Conservation (phyloP, 768 basidiomycete species). For the Mycena epipterygia region DNA sequence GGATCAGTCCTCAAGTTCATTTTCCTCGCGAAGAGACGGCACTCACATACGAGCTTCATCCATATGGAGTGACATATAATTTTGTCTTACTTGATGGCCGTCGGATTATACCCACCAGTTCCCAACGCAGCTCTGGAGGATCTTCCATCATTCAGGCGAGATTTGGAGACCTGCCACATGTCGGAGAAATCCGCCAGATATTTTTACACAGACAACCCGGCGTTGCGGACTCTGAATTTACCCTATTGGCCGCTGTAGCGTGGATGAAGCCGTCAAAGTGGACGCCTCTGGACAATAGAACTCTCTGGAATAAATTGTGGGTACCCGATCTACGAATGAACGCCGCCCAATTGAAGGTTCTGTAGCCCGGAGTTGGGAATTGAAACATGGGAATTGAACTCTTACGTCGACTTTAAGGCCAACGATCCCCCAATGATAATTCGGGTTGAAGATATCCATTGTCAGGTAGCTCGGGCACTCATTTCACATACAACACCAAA, state of each 20-base stretch:
- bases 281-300: constrained; percentile 10
- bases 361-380: constrained; percentile 40
- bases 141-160: constrained; percentile 33
- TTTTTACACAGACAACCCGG: constrained; percentile 36
- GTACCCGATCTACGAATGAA: neutral
- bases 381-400: constrained; percentile 30
- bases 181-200: constrained; percentile 32
- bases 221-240: neutral
- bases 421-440: constrained; percentile 32
- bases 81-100: constrained; percentile 36
- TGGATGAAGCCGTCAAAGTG: constrained; percentile 7
- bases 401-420: constrained; percentile 3
- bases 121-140: constrained; percentile 8
- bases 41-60: neutral
- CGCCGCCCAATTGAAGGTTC: neutral
- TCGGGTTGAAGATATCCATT: constrained; percentile 31
- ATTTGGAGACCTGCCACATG: neutral
- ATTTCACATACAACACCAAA: constrained; percentile 20
- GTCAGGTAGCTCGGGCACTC: constrained; percentile 32
- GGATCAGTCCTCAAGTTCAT: neutral
- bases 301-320: constrained; percentile 38
- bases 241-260: neutral
- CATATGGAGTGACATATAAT: neutral
- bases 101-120: constrained; percentile 27
- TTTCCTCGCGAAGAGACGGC: neutral